Evolutionary conservation across 495 filamentous ascomycete species (phyloP), one percentile per base, ranked within the genome.

Genomic region (Penicillium arizonense): DNA sequence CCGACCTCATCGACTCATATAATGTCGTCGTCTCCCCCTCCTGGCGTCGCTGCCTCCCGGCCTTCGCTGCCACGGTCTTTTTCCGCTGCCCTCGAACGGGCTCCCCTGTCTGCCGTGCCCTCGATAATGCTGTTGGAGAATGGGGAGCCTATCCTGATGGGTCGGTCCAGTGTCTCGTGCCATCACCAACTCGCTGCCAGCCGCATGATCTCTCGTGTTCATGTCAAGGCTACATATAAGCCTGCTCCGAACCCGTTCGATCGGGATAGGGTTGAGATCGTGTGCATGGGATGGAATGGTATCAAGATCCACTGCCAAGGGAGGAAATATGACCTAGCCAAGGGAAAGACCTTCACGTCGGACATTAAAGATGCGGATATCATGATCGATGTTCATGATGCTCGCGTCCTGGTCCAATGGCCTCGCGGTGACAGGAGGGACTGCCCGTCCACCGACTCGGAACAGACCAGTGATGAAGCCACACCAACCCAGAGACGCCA

Each of bases 271-370:
- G 81, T 97, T 43, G 87, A 91, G 67, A 86, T 98, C 49, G 80
- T 88, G 65, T 98, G 94, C 71, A 81, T 87, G 63, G 94, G 94
- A 14, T 97, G 93, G 92, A 98, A 98, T 70, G 93, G 94, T 11
- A 78, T 93, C 44, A 96, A 91, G 69, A 73, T 98, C 50, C 92
- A 96, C 71, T 97, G 89, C 72, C 87, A 91, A 69, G 92, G 92
- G 21, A 85, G 85, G 59, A 87, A 87, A 26, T 94, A 87, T 78
- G 89, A 95, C 55, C 67, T 98, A 69, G 77, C 74, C 40, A 97
- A 96, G 74, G 91, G 87, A 6, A 91, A 96, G 68, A 86, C 83
- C 24, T 98, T 96, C 71, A 87, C 85, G 23, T 96, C 92, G 48
- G 90, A 96, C 71, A 92, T 90, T 37, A 91, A 93, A 65, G 79